Evolutionary conservation across 306 rosid genomes (phyloP), one percentile per base, ranked within the genome.

Genomic region (Castanea mollissima): DNA sequence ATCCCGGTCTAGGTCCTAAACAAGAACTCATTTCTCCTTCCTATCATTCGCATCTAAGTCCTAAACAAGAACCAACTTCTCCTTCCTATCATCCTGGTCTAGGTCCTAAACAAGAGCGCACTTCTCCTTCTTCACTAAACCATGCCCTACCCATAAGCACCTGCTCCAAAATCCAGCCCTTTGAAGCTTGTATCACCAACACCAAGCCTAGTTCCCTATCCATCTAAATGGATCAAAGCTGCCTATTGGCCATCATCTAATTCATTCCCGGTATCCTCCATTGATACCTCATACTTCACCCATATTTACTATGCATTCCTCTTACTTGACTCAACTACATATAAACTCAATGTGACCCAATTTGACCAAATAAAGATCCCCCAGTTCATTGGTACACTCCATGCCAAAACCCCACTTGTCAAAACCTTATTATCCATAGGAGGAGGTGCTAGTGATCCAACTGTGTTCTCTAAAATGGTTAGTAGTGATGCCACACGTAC

Each of bases 221-320:
- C 71, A 9, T 23, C 70, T 12, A 23, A 27, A 1, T 78, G 78
- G 20, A 84, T 94, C 49, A 89, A 87, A 81, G 92, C 91, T 14
- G 99, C 93, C 1, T 94, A 94, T 65, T 94, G 93, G 91, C 93
- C 92, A 46, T 77, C 97, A 0, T 89, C 62, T 13, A 38, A 41
- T 69, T 74, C 81, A 0, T 64, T 88, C 74, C 74, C 91, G 0
- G 76, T 93, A 21, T 84, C 97, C 76, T 74, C 89, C 46, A 81
- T 82, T 4, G 59, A 88, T 51, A 89, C 92, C 68, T 85, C 82
- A 0, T 85, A 88, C 79, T 94, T 92, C 85, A 83, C 97, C 79
- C 97, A 94, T 84, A 85, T 94, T 25, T 86, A 76, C 65, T 89
- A 91, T 7, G 99, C 97, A 23, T 94, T 94, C 78, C 76, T 94